Evolutionary conservation across 1,284 basidiomycete genomes (phyloP), one percentile per base, ranked within the genome.

Genomic region (Moesziomyces parantarcticus): DNA sequence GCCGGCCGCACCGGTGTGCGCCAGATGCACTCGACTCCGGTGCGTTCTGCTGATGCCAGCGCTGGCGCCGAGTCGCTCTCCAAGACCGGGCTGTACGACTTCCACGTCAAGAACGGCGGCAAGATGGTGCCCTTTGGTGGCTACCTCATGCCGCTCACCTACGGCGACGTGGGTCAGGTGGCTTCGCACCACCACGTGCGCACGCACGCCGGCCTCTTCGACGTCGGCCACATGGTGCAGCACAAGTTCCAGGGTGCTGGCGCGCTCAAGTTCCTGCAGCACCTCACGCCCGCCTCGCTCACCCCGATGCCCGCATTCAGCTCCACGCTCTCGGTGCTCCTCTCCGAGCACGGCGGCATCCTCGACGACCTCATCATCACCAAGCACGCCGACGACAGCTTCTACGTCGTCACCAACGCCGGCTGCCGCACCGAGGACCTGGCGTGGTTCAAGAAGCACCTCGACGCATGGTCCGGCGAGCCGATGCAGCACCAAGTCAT

Each of bases 61-160:
- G 53, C 59, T 36, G 69, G 63, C 43, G 69, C 47, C 45, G 50
- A 56, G 22, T 34, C 51, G 5, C 56, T 71, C 47, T 71, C 67
- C 52, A 71, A 70, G 63, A 99, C 96, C 0, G 89, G 90, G 0
- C 87, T 99, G 29, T 94, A 97, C 80, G 92, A 96, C 78, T 96
- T 96, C 83, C 95, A 99, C 84, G 85, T 93, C 60, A 82, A 88
- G 72, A 88, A 94, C 82, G 91, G 89, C 40, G 97, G 91, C 18
- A 97, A 97, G 86, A 95, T 99, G 92, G 94, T 98, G 1, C 91
- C 93, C 0, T 99, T 98, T 83, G 95, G 93, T 1, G 96, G 96
- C 5, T 98, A 90, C 84, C 89, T 89, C 14, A 99, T 99, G 96
- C 96, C 96, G 0, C 87, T 99, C 53, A 86, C 88, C 5, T 99